Base-by-base conservation (phyloP, 768 basidiomycete species). In the Lanmaoa pseudosensibilis region DNA sequence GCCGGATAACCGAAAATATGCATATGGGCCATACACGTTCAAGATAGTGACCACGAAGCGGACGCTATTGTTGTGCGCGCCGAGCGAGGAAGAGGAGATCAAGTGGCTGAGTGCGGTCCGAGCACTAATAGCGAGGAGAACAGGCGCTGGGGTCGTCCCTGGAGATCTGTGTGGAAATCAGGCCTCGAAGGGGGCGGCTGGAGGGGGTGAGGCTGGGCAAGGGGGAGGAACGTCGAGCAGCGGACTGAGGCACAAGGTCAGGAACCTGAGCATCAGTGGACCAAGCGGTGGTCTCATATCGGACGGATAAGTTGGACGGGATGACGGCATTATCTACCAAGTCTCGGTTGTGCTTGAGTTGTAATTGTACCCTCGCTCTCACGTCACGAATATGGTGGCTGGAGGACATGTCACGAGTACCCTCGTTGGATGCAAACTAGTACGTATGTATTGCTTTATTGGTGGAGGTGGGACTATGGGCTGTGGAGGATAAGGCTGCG, bases 71-170 rank as follows among this genome's bases (percentile, higher is more conserved):
- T 78, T 98, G 25, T 97, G 94, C 65, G 97, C 97, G 8, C 96
- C 97, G 16, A 88, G 83, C 55, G 97, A 99, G 72, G 97, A 98
- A 65, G 96, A 98, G 64, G 97, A 98, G 75, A 95, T 98, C 71
- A 92, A 90, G 72, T 99, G 97, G 97, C 78, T 99, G 46, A 94
- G 94, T 49, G 94, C 96, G 11, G 84, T 98, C 38, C 87, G 94
- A 49, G 94, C 94, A 57, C 80, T 99, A 68, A 88, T 98, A 59
- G 88, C 89, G 19, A 79, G 91, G 52, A 77, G 92, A 60, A 78
- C 78, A 9, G 83, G 77, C 11, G 73, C 77, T 10, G 80, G 80
- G 3, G 74, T 73, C 25, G 76, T 82, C 1, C 80, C 82, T 58
- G 83, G 82, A 25, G 78, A 79, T 53, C 50, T 25, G 75, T 74